These are phyloP conservation scores for Albugo laibachii DNA, from an alignment of 352 stramenopile genomes.

Conservation along the genomic window DNA sequence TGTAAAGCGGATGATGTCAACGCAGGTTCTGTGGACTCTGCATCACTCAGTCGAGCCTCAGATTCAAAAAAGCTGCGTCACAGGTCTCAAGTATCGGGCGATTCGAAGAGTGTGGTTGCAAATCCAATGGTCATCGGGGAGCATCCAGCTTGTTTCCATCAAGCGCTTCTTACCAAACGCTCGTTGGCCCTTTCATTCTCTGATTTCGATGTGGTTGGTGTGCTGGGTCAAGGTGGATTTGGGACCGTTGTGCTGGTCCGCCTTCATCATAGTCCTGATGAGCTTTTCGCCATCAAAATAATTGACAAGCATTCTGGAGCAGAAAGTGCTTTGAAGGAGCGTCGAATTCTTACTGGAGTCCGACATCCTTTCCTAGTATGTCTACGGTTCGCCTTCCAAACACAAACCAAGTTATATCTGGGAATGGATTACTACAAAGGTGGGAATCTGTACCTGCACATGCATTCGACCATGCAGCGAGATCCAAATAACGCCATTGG, in stretches of 20 bases:
- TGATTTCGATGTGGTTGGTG: constrained; percentile 64
- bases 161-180: constrained; percentile 64
- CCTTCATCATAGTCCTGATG: constrained; percentile 35
- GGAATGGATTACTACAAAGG: constrained; percentile 75
- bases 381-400: constrained; percentile 74
- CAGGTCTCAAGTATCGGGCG: no score
- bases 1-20: constrained; percentile 20
- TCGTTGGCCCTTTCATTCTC: constrained; percentile 58
- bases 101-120: constrained; percentile 23
- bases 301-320: constrained; percentile 11
- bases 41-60: no score
- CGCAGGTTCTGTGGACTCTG: constrained; percentile 6
- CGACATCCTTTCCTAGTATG: constrained; percentile 64
- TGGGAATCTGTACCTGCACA: constrained; percentile 71
- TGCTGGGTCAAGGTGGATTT: constrained; percentile 58
- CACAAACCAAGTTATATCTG: constrained; percentile 60
- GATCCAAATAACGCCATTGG: constrained; percentile 57
- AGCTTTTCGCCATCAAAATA: constrained; percentile 79
- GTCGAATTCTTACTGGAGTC: constrained; percentile 50
- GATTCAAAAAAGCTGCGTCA: no score
- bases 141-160: constrained; percentile 59
- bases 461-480: constrained; percentile 64
- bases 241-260: constrained; percentile 68
- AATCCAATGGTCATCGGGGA: constrained; percentile 64
- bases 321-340: constrained; percentile 34